Evolutionary conservation across 139 green algal genomes (phyloP).

Genomic region (Nannochloris sp.): DNA sequence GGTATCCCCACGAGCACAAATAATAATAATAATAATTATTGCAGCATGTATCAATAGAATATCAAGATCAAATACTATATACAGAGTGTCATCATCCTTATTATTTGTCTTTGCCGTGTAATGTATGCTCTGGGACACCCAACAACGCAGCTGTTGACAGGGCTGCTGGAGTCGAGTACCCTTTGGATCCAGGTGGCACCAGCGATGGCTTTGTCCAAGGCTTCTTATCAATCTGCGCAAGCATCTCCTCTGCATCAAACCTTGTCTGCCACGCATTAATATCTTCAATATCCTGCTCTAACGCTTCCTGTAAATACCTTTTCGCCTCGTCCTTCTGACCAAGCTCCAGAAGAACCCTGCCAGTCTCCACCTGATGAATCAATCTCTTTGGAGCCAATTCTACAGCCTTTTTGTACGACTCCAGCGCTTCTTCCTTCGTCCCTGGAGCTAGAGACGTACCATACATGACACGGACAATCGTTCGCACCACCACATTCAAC

Average conservation of each 20-base stretch:
- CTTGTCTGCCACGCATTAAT: slow-evolving; percentile 32
- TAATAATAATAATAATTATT: neutral
- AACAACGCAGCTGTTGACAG: slow-evolving; percentile 26
- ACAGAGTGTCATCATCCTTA: no score
- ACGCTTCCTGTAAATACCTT: slow-evolving; percentile 1
- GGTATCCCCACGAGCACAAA: neutral
- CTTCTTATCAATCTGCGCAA: slow-evolving; percentile 18
- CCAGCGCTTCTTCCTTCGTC: slow-evolving; percentile 43
- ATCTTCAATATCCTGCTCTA: slow-evolving; percentile 22
- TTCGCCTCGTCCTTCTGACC: slow-evolving; percentile 13
- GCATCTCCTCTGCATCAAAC: slow-evolving; percentile 23
- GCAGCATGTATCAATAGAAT: neutral
- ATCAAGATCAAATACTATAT: no score
- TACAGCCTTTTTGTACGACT: slow-evolving; percentile 37
- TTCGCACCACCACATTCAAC: slow-evolving; percentile 46
- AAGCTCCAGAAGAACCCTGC: slow-evolving; percentile 28
- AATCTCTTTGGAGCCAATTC: slow-evolving; percentile 44
- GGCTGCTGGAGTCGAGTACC: slow-evolving; percentile 6
- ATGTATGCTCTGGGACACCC: slow-evolving; percentile 2
- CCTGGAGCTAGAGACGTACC: slow-evolving; percentile 43
- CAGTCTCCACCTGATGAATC: slow-evolving; percentile 62
- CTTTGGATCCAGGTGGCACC: slow-evolving; percentile 9
- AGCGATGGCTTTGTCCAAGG: slow-evolving; percentile 18
- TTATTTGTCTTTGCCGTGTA: no score
- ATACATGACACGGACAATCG: slow-evolving; percentile 49